Base-by-base conservation (phyloP, 208 protist species). In the Trypanosoma brucei region DNA sequence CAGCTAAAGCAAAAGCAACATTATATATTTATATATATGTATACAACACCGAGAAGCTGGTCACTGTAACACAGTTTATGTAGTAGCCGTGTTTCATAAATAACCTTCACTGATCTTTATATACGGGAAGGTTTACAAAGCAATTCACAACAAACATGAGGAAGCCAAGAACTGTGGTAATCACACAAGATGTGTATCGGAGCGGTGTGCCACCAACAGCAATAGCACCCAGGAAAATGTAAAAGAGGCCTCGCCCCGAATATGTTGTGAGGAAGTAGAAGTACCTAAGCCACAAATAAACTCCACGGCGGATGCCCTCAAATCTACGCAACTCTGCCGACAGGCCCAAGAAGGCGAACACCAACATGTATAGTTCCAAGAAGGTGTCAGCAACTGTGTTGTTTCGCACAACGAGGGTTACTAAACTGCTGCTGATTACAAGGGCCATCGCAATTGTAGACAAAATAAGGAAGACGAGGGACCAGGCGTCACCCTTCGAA, bases 231-330 rank as follows among this genome's bases (percentile, higher is more conserved):
- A 93, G 72, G 46, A 92, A 81, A 42, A 92, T 62, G 72, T 93
- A 95, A 55, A 89, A 91, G 42, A 86, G 37, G 45, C 70, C 72
- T 42, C 89, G 74, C 1, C 73, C 70, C 45, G 65, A 63, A 74
- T 91, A 92, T 54, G 74, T 81, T 35, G 79, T 78, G 37, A 93
- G 58, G 56, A 93, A 81, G 69, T 92, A 92, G 36, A 92, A 68
- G 61, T 87, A 91, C 34, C 69, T 74, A 50, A 95, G 64, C 79
- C 84, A 91, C 0, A 53, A 3, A 58, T 88, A 91, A 33, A 88
- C 64, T 56, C 89, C 45, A 5, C 62, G 45, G 46, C 79, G 77
- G 30, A 75, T 62, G 63, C 58, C 75, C 0, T 71, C 54, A 33
- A 91, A 79, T 65, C 89, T 81, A 14, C 86, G 76, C 46, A 92